Base-by-base conservation (phyloP, 1,284 basidiomycete genomes). In the Trichosporon sp. region DNA sequence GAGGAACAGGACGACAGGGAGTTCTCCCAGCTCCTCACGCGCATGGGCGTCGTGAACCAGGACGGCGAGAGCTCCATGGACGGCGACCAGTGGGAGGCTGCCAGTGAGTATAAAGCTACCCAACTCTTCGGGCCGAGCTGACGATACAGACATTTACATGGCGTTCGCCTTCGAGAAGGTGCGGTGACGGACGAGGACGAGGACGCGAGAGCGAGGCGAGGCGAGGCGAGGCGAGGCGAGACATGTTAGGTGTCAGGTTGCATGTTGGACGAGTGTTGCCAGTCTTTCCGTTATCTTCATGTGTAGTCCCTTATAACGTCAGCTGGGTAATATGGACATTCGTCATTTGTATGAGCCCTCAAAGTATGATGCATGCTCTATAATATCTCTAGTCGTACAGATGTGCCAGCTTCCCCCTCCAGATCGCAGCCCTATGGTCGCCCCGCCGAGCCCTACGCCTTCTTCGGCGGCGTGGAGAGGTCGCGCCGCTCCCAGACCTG, bases 51-150 rank as follows among this genome's bases (percentile, higher is more conserved):
- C 38, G 87, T 95, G 56, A 90, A 96, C 77, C 81, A 86, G 23
- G 86, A 90, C 58, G 95, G 94, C 2, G 91, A 91, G 82, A 93
- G 91, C 75, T 85, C 92, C 66, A 95, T 98, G 92, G 89, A 93
- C 73, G 90, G 91, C 74, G 90, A 93, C 75, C 94, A 98, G 82
- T 96, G 95, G 92, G 93, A 96, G 77, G 95, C 95, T 72, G 92
- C 93, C 18, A 96, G 95, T 97, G 82, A 84, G 94, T 89, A 1
- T 47, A 47, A 31, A 18, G 67, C 53, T 25, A 5, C 15, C 21
- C 8, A 2, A 21, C n/a, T 12, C 11, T 13, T 23, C 15, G n/a
- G n/a, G n/a, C n/a, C n/a, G n/a, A 8, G 34, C 71, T 72, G 62
- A 70, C 68, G 3, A 51, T 15, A 9, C 75, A 93, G 92, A 92